Percentiles rank a stretch among this genome's conserved stretches.
These are phyloP conservation scores for Ceratobasidium sp. DNA, from an alignment of 1,284 basidiomycete genomes.

Conservation along the genomic window DNA sequence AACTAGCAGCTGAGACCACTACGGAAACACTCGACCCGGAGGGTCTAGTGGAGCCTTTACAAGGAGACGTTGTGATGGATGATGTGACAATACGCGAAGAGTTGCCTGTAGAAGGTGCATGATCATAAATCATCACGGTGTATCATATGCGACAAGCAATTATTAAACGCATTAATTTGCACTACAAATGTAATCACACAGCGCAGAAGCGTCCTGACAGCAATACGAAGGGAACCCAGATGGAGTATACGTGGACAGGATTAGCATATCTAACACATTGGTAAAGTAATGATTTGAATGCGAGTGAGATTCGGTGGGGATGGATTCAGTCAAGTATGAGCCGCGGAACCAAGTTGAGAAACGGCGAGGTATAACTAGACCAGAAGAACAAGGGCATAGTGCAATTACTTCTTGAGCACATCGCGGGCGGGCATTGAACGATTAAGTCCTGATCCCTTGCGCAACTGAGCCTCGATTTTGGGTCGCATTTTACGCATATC, in stretches of 20 bases:
- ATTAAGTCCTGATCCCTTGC: constrained; percentile 38
- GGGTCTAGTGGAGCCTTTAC: not conserved
- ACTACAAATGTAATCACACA: constrained; percentile 32
- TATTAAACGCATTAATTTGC: constrained; percentile 26
- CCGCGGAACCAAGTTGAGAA: constrained; percentile 7
- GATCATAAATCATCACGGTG: not conserved
- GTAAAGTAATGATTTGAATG: constrained; percentile 16
- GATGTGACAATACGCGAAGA: constrained; percentile 1
- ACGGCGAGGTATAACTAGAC: constrained; percentile 7
- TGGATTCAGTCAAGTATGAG: constrained; percentile 19
- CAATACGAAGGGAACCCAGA: constrained; percentile 18
- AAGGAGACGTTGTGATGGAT: constrained; percentile 15
- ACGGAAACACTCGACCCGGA: not conserved
- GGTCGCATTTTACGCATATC: constrained; percentile 78
- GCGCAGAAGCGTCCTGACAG: constrained; percentile 14
- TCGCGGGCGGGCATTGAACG: constrained; percentile 28
- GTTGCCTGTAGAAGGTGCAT: not conserved
- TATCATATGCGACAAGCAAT: not conserved
- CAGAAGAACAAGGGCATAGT: constrained; percentile 17
- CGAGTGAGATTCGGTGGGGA: constrained; percentile 4
- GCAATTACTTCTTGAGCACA: constrained; percentile 36
- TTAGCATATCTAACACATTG: constrained; percentile 25
- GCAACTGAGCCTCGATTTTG: constrained; percentile 59
- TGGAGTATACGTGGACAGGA: constrained; percentile 21
- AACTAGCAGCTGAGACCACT: not conserved